phyloP scores from a whole-genome alignment of 352 stramenopile genomes.

The Pythium utonaiense region DNA sequence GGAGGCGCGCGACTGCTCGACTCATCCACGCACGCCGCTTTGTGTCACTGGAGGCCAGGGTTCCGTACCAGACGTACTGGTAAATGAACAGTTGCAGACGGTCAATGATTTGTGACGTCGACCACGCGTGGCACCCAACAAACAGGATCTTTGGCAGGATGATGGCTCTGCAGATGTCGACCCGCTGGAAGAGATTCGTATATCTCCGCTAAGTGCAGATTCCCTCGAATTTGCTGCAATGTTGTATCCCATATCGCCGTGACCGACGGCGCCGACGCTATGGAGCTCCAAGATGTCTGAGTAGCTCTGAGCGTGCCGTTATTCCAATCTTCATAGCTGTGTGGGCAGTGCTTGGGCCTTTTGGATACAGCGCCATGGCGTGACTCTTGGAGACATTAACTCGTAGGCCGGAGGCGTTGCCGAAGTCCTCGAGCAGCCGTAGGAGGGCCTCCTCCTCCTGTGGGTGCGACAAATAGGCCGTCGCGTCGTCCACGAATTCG shows the following conservation, averaged over 20 bases:
- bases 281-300: neutral
- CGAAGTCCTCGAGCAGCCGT: neutral
- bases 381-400: constrained; percentile 2
- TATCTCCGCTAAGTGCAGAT: neutral
- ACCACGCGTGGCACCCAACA: neutral
- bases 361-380: neutral
- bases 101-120: neutral
- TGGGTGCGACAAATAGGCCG: neutral
- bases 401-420: neutral
- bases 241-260: neutral
- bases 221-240: neutral
- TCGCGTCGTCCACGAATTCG: neutral
- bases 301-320: neutral
- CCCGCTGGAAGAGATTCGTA: neutral
- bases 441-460: neutral
- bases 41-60: neutral
- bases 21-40: neutral
- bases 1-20: neutral
- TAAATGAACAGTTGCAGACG: neutral
- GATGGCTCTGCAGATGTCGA: neutral
- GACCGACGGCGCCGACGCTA: neutral
- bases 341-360: neutral
- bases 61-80: neutral
- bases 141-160: neutral
- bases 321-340: neutral